A percentile compares a stretch with the other conserved stretches of the same genome.
Evolutionary conservation across 768 basidiomycete genomes (phyloP).

Genomic region (Saitozyma sp.): DNA sequence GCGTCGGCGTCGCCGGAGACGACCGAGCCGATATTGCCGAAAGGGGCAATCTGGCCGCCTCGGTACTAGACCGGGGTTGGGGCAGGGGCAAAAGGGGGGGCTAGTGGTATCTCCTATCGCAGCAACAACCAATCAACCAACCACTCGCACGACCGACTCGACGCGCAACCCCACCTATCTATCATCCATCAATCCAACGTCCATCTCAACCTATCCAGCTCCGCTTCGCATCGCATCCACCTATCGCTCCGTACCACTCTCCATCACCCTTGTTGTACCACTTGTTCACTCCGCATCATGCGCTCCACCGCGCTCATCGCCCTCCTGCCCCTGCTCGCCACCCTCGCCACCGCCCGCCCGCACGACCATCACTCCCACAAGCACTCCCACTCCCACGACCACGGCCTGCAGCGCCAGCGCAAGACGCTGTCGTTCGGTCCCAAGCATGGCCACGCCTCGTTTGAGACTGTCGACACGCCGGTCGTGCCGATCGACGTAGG

Average conservation of each 20-base stretch:
- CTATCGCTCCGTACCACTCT: background rate
- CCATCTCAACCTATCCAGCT: background rate
- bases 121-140: background rate
- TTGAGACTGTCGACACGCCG: constrained; percentile 30
- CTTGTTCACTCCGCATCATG: constrained; percentile 30
- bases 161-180: constrained; percentile 8
- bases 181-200: background rate
- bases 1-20: too few relatives aligned
- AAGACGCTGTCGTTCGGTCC: constrained; percentile 93
- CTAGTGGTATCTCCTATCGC: too few relatives aligned
- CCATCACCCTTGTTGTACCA: background rate
- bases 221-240: background rate
- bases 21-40: too few relatives aligned
- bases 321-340: constrained; percentile 47
- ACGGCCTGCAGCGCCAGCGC: constrained; percentile 53
- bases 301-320: constrained; percentile 44
- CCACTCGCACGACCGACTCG: background rate
- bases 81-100: too few relatives aligned
- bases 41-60: too few relatives aligned
- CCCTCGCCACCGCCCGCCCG: constrained; percentile 29
- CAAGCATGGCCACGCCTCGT: constrained; percentile 66
- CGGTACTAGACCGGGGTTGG: too few relatives aligned
- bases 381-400: constrained; percentile 5
- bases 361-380: constrained; percentile 9
- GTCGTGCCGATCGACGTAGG: constrained; percentile 6